Evolutionary conservation across 2,329 filamentous ascomycete genomes (phyloP).

Genomic region (Penicillium sp.): DNA sequence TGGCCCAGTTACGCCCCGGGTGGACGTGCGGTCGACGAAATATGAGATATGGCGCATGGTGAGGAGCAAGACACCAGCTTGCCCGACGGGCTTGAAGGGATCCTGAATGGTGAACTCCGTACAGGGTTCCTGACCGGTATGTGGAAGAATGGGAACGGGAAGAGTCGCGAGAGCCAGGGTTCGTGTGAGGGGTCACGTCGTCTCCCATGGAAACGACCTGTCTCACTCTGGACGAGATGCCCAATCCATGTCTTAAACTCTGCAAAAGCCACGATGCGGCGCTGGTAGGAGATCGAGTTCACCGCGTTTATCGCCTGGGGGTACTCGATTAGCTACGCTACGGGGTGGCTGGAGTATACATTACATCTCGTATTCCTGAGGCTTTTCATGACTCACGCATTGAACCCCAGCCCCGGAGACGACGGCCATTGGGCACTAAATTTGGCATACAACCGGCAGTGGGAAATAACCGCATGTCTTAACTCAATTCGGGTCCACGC

Average conservation of each 20-base stretch:
- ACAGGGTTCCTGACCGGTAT: not conserved
- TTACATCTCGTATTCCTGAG: conserved; percentile 1
- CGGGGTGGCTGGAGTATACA: not conserved
- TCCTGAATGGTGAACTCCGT: not conserved
- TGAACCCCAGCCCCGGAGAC: not conserved
- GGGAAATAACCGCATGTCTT: not conserved
- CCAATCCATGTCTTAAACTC: conserved; percentile 8
- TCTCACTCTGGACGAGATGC: not conserved
- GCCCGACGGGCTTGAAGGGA: not conserved
- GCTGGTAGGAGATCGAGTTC: not conserved
- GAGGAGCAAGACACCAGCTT: not conserved
- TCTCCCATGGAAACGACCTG: not conserved
- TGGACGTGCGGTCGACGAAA: not conserved
- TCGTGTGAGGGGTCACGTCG: conserved; percentile 4
- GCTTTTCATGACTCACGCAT: not conserved
- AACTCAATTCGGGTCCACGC: not conserved
- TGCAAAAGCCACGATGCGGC: not conserved
- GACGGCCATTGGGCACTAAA: not conserved
- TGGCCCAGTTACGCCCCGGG: conserved; percentile 4
- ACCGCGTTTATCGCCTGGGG: not conserved
- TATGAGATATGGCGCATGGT: not conserved
- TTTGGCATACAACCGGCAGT: not conserved
- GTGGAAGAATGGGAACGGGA: not conserved
- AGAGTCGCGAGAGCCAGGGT: not conserved
- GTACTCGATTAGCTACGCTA: not conserved